phyloP scores from a whole-genome alignment of 73 alveolate genomes.

The Urostyla sp. region DNA sequence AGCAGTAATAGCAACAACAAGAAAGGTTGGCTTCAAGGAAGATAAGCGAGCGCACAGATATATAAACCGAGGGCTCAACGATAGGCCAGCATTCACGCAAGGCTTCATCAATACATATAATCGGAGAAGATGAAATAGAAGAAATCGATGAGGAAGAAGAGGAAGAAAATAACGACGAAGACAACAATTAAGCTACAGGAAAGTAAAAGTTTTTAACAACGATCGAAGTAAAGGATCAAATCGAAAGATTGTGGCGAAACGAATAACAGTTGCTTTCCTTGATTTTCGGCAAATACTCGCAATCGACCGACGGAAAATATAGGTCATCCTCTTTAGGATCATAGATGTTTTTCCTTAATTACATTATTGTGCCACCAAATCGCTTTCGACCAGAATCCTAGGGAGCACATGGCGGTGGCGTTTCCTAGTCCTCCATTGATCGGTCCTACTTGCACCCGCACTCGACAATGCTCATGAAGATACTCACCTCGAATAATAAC shows the following conservation, averaged over 20 bases:
- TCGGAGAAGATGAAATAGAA: conserved; percentile 40
- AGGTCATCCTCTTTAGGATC: conserved; percentile 73
- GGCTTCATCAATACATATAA: conserved; percentile 10
- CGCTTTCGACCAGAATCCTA: conserved; percentile 94
- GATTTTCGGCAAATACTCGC: conserved; percentile 80
- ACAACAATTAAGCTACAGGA: conserved; percentile 16
- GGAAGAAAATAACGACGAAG: conserved; percentile 59
- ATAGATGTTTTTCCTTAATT: conserved; percentile 86
- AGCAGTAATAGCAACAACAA: conserved; percentile 15
- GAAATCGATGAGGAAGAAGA: conserved; percentile 66
- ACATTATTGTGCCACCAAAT: conserved; percentile 92
- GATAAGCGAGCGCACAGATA: conserved; percentile 20
- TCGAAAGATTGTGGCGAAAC: conserved; percentile 71
- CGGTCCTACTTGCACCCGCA: conserved; percentile 86
- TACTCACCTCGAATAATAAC: conserved; percentile 72
- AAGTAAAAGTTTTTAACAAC: conserved; percentile 71
- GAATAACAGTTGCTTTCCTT: conserved; percentile 79
- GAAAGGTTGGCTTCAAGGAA: conserved; percentile 32
- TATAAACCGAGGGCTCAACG: conserved; percentile 23
- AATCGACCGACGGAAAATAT: conserved; percentile 53
- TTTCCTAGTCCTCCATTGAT: conserved; percentile 81
- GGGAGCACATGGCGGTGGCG: conserved; percentile 83
- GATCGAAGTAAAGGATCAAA: conserved; percentile 78
- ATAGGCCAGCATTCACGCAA: conserved; percentile 13
- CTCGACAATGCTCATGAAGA: conserved; percentile 83